Evolutionary conservation across 306 rosid genomes (phyloP), one percentile per base, ranked within the genome.

Genomic region (Pachyrhizus erosus): DNA sequence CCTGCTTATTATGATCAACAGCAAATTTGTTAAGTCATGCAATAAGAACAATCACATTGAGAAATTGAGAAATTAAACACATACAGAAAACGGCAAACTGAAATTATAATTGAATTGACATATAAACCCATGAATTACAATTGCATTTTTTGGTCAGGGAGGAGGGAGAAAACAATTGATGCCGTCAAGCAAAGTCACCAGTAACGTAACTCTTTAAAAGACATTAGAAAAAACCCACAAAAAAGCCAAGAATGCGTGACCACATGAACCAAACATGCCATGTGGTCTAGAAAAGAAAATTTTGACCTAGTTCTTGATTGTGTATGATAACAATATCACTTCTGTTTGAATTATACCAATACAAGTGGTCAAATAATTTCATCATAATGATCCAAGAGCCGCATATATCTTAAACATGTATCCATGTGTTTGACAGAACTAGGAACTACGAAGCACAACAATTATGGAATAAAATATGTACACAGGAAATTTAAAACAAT

Each of bases 1-100:
- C 99, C 99, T 96, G 92, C 80, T 76, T 9, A 24, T 84, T 43
- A 85, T 67, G 69, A 76, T 77, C 43, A 84, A 81, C 52, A 73
- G 80, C 12, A 64, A 73, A 61, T 58, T 48, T 60, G 23, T 80
- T 17, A 34, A 84, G 78, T 24, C 48, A 70, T 18, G 51, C 26
- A 61, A 49, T 23, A 58, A 71, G 62, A 64, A 48, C 70, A 26
- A 34, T 31, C 62, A 34, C 40, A 58, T 69, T 51, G n/a, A 69
- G 20, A 75, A 52, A 58, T 69, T 51, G n/a, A 69, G 20, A 75
- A 52, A 58, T 10, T 58, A 52, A 61, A 80, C 57, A 49, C 2
- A 39, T 39, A 57, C 73, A 51, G 39, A 80, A 45, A 80, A 18
- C 52, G 70, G 33, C 34, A 80, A 18, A 75, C n/a, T 42, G 62